phyloP scores from a whole-genome alignment of 208 protist species.

The Zelonia costaricensis region DNA sequence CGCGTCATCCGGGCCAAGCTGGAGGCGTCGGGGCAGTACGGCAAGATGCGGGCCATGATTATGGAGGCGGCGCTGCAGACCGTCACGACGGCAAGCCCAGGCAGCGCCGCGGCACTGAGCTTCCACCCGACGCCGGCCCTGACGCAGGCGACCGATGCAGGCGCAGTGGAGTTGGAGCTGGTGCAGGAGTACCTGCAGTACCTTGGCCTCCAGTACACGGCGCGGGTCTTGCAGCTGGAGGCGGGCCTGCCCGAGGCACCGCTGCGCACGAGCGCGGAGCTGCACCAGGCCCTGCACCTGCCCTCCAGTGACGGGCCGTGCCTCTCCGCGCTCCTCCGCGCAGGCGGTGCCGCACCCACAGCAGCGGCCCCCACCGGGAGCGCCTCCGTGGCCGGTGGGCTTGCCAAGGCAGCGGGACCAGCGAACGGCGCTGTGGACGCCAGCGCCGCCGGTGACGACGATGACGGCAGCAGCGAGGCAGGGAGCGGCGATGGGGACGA shows the following conservation, averaged over 20 bases:
- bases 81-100: constrained; percentile 2
- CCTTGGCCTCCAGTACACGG: constrained; percentile 80
- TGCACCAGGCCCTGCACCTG: constrained; percentile 16
- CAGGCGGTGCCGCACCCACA: neutral
- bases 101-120: constrained; percentile 5
- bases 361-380: neutral
- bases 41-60: constrained; percentile 90
- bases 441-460: neutral
- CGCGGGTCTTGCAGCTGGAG: constrained; percentile 76
- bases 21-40: constrained; percentile 71
- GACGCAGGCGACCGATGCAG: constrained; percentile 43
- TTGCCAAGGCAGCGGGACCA: neutral
- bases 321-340: constrained; percentile 9
- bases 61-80: constrained; percentile 75
- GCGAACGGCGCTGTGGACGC: neutral
- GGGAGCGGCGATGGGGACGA: neutral
- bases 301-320: neutral
- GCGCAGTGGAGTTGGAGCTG: constrained; percentile 48
- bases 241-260: constrained; percentile 35
- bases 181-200: constrained; percentile 69
- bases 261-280: constrained; percentile 18
- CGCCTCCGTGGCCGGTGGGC: neutral
- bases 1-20: constrained; percentile 71
- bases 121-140: constrained; percentile 56
- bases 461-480: neutral